Conservation (phyloP, 2,329 filamentous ascomycete species). For the Pseudogymnoascus sp. region DNA sequence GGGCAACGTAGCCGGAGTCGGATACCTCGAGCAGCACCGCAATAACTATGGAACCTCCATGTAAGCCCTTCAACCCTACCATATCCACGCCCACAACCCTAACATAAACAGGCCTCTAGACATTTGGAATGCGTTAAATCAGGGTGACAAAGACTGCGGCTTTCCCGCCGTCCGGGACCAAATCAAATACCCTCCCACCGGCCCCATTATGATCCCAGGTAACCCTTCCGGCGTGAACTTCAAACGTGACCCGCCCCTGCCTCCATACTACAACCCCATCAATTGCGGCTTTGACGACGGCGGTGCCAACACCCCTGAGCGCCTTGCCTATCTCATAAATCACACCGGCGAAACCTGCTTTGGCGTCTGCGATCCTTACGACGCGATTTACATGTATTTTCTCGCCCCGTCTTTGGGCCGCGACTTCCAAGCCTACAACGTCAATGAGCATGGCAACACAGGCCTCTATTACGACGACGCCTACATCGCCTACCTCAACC, state of each 20-base stretch:
- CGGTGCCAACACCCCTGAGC: constrained; percentile 4
- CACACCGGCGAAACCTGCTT: background rate
- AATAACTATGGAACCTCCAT: background rate
- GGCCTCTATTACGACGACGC: constrained; percentile 38
- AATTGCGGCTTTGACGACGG: background rate
- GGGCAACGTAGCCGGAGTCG: background rate
- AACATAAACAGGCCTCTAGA: background rate
- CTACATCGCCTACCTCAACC: constrained; percentile 48
- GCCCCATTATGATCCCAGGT: constrained; percentile 6
- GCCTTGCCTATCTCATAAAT: constrained; percentile 1
- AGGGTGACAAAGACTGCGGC: constrained; percentile 8
- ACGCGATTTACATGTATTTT: background rate
- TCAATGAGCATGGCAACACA: constrained; percentile 32
- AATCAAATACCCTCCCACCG: constrained; percentile 8
- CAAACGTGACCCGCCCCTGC: background rate
- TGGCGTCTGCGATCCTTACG: constrained; percentile 3
- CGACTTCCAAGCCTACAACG: constrained; percentile 49
- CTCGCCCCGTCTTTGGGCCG: background rate
- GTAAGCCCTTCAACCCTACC: background rate
- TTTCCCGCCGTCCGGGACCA: background rate
- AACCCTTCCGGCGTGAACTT: background rate
- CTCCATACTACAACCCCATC: background rate
- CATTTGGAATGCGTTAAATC: background rate
- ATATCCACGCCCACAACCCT: background rate
- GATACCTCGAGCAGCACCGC: background rate